Conservation (phyloP, 2,329 filamentous ascomycete genomes). For the Orbilia blumenaviensis region DNA sequence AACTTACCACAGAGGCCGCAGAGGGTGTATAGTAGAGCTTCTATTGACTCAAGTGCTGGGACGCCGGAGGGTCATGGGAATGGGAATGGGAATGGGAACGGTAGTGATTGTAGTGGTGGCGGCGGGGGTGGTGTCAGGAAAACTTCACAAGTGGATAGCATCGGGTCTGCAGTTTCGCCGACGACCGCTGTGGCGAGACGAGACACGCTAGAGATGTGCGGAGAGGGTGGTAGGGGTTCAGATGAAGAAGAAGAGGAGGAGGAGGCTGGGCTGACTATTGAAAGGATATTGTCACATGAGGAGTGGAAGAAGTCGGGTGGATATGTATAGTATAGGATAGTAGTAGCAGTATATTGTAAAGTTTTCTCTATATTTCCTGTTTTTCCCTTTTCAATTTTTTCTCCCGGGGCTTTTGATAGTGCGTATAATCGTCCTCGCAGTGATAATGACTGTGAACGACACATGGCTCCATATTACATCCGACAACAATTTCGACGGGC, state of each 20-base stretch:
- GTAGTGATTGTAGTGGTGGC: background rate
- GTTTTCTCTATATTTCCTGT: background rate
- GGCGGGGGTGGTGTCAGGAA: conserved; percentile 15
- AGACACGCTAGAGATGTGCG: conserved; percentile 7
- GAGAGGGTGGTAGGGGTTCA: background rate
- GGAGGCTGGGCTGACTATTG: conserved; percentile 1
- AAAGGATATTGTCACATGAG: conserved; percentile 37
- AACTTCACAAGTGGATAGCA: conserved; percentile 34
- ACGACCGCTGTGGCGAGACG: conserved; percentile 14
- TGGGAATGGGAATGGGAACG: background rate
- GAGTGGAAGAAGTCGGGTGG: conserved; percentile 40
- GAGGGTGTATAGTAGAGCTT: conserved; percentile 20
- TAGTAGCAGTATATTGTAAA: too few relatives aligned
- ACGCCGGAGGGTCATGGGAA: conserved; percentile 8
- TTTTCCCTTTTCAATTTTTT: background rate
- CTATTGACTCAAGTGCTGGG: conserved; percentile 20
- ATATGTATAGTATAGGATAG: conserved; percentile 33
- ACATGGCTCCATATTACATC: background rate
- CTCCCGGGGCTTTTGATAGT: background rate
- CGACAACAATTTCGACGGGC: too few relatives aligned
- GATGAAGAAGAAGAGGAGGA: too few relatives aligned
- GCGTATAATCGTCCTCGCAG: background rate
- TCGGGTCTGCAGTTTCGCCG: conserved; percentile 32
- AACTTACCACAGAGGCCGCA: conserved; percentile 30
- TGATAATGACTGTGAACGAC: background rate